phyloP scores from a whole-genome alignment of 2,329 filamentous ascomycete species.

The Elsinoe australis region DNA sequence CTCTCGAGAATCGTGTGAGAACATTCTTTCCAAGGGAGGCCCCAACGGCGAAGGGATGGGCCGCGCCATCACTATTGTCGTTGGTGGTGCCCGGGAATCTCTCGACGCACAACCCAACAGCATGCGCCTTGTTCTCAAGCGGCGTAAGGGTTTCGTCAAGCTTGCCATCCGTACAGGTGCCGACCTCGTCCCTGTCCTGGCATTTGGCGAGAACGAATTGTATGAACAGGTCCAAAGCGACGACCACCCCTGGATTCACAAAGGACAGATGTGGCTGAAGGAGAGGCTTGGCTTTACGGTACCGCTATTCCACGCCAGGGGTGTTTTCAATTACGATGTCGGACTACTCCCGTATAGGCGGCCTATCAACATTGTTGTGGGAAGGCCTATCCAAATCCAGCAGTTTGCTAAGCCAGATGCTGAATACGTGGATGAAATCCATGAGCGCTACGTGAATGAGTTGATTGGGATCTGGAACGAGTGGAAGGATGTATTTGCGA shows the following conservation, averaged over 20 bases:
- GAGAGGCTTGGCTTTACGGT: slow-evolving; percentile 85
- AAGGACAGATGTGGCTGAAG: slow-evolving; percentile 75
- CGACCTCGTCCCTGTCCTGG: slow-evolving; percentile 83
- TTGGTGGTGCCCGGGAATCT: slow-evolving; percentile 86
- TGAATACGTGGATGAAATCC: slow-evolving; percentile 71
- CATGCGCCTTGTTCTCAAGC: slow-evolving; percentile 68
- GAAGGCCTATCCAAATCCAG: slow-evolving; percentile 66
- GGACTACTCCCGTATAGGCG: slow-evolving; percentile 89
- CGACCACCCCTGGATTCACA: slow-evolving; percentile 70
- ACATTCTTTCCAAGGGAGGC: slow-evolving; percentile 73
- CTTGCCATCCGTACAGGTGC: slow-evolving; percentile 87
- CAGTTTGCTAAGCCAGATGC: slow-evolving; percentile 58
- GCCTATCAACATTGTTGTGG: slow-evolving; percentile 83
- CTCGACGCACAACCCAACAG: slow-evolving; percentile 76
- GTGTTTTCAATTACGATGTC: slow-evolving; percentile 96
- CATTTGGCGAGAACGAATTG: slow-evolving; percentile 91
- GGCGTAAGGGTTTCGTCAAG: slow-evolving; percentile 89
- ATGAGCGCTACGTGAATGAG: slow-evolving; percentile 69
- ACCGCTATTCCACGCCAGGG: slow-evolving; percentile 75
- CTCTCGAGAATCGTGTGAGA: slow-evolving; percentile 84
- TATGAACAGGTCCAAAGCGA: slow-evolving; percentile 82
- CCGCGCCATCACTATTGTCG: slow-evolving; percentile 90
- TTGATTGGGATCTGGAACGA: slow-evolving; percentile 64
- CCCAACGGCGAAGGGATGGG: slow-evolving; percentile 75
- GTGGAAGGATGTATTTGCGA: slow-evolving; percentile 70